Evolutionary conservation across 2,329 filamentous ascomycete species (phyloP), one percentile per base, ranked within the genome.

Genomic region (Fonsecaea multimorphosa): DNA sequence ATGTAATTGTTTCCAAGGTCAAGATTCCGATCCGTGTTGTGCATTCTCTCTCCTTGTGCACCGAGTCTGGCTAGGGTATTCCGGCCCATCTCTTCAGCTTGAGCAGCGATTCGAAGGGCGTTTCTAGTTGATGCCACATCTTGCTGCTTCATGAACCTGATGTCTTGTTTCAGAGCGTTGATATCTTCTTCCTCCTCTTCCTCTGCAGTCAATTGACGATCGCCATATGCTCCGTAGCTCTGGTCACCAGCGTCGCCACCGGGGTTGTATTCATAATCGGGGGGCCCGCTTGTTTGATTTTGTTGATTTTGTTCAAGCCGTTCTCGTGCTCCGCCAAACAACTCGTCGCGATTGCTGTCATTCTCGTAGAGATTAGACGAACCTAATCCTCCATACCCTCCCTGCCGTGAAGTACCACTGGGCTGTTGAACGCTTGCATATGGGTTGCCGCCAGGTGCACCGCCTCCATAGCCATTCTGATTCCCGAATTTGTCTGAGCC

Each of bases 1-100:
- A 91, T 91, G 75, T 93, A 89, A 69, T 89, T 89, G n/a, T 86
- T 80, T 3, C 92, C 90, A 70, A 91, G 83, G 72, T 97, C 92
- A 64, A 97, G 84, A 73, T 94, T 92, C 77, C 87, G 87, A 77
- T 96, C 91, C 0, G 90, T 91, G 74, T 93, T 92, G 75, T 93
- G 87, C 62, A 96, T 85, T 16, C 89, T 85, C 75, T 96, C 92
- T 65, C 90, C 90, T 77, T 97, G 93, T 14, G 85, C 87, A 60
- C 89, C 91, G 12, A 96, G 85, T 63, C 90, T 85, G 44, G 87
- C 89, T 40, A 94, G 83, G 0, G 91, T 93, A 58, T 87, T 85
- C 27, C 88, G 85, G 53, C 90, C 91, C 40, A 86, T 89, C 71
- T 91, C 87, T 73, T 92, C 86, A 9, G 88, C 86, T 77, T 91